phyloP scores from a whole-genome alignment of 768 basidiomycete genomes.

The Paxillus involutus region DNA sequence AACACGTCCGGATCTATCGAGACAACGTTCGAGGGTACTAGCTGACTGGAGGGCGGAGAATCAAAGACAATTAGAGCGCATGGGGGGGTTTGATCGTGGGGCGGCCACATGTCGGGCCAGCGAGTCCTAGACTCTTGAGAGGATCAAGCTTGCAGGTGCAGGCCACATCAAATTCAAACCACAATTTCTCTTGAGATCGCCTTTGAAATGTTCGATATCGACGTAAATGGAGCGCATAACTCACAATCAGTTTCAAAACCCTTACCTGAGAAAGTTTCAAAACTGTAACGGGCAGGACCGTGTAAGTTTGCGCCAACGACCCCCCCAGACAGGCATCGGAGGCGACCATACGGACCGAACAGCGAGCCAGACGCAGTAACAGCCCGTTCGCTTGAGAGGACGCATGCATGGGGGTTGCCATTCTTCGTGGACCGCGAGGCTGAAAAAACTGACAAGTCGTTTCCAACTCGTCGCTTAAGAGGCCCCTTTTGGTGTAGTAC shows the following conservation, averaged over 20 bases:
- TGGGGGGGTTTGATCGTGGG: slow-evolving; percentile 18
- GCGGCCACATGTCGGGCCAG: slow-evolving; percentile 22
- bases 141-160: background rate
- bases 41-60: slow-evolving; percentile 3
- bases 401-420: no score
- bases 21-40: slow-evolving; percentile 25
- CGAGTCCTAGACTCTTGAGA: background rate
- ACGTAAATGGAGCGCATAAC: background rate
- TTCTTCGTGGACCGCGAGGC: no score
- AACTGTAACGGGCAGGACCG: no score
- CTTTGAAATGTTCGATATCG: slow-evolving; percentile 11
- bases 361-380: no score
- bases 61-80: background rate
- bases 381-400: no score
- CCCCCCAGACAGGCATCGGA: no score
- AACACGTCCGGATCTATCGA: slow-evolving; percentile 6
- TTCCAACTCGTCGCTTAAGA: no score
- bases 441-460: no score
- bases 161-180: slow-evolving; percentile 3
- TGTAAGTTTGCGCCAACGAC: no score
- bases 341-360: no score
- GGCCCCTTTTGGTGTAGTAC: no score
- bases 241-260: background rate
- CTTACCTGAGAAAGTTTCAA: no score
- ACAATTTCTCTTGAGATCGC: background rate